Evolutionary conservation across 2,329 filamentous ascomycete genomes (phyloP).

Genomic region (Xylaria sp.): DNA sequence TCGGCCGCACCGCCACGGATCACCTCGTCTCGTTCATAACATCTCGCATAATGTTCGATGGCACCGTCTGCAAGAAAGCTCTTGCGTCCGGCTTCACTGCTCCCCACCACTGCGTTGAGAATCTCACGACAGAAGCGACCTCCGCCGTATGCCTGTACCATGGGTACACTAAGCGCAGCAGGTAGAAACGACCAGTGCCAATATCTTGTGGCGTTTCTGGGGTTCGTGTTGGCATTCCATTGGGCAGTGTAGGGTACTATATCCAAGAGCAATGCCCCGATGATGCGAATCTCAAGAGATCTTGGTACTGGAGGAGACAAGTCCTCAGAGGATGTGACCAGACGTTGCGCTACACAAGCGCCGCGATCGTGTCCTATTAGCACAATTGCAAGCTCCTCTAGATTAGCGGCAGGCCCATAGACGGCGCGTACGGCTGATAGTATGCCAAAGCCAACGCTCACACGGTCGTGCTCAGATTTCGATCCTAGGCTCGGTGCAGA

Average conservation of each 20-base stretch:
- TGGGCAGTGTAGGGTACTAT: slow-evolving; percentile 27
- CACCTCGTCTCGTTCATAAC: slow-evolving; percentile 25
- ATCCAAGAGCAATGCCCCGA: slow-evolving; percentile 25
- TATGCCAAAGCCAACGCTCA: slow-evolving; percentile 19
- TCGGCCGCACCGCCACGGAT: slow-evolving; percentile 24
- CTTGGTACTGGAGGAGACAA: slow-evolving; percentile 1
- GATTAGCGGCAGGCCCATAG: slow-evolving; percentile 2
- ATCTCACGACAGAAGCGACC: slow-evolving; percentile 24
- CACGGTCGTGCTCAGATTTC: slow-evolving; percentile 19
- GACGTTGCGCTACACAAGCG: slow-evolving; percentile 20
- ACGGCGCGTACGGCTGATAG: slow-evolving; percentile 23
- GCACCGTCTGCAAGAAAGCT: slow-evolving; percentile 22
- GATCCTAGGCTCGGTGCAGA: slow-evolving; percentile 2
- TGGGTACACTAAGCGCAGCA: slow-evolving; percentile 13
- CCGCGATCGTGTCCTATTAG: slow-evolving; percentile 26
- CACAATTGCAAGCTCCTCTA: slow-evolving; percentile 16
- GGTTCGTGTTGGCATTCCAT: slow-evolving; percentile 25
- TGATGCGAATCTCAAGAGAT: slow-evolving; percentile 14
- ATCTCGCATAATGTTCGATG: slow-evolving; percentile 23
- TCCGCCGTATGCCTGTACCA: slow-evolving; percentile 26
- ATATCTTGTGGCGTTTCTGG: slow-evolving; percentile 20
- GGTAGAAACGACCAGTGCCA: slow-evolving; percentile 30
- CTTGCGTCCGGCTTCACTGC: slow-evolving; percentile 9
- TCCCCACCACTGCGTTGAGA: neutral
- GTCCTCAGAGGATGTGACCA: slow-evolving; percentile 17